Evolutionary conservation across 2,329 filamentous ascomycete species (phyloP), one percentile per base, ranked within the genome.

Genomic region (Sporothrix globosa): DNA sequence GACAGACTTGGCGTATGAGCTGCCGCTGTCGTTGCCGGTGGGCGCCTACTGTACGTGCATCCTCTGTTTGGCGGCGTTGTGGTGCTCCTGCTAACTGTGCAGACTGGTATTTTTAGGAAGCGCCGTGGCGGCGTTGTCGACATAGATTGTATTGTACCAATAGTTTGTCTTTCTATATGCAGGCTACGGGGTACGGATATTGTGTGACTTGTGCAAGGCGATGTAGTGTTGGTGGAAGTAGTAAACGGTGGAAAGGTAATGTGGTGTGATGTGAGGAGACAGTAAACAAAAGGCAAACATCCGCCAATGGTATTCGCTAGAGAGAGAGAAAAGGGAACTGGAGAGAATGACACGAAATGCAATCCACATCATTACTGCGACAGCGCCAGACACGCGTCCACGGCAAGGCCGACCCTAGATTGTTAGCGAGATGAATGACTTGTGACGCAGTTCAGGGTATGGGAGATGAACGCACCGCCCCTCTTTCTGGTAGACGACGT

Each of bases 401-500:
- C 92, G n/a, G 92, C 92, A 75, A 93, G 82, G 52, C 92, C 92
- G 76, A 96, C 92, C 80, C 92, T 93, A 75, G 67, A 69, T 53
- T 44, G 61, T 69, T 41, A 75, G 72, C 68, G 71, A 56, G 69
- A 41, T 48, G 65, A 27, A 48, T 69, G 63, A 61, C 39, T n/a
- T n/a, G 5, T 10, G 6, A 10, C 17, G 19, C 5, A 10, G 14
- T 21, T 9, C 19, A 6, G 19, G 0, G 19, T 7, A 1, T n/a
- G 5, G 44, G 10, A 17, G 44, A 17, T 10, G 44, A 5, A 50
- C 91, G 82, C 80, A 95, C 93, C 92, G 88, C 78, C 96, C 96
- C 80, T 97, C 91, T 81, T 99, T 97, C 82, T 96, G 89, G 79
- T 95, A 90, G 34, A 99, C 96, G 53, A 99, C 96, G 81, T 99